Base-by-base conservation (phyloP, 2,329 filamentous ascomycete genomes). In the Sporothrix phasma region DNA sequence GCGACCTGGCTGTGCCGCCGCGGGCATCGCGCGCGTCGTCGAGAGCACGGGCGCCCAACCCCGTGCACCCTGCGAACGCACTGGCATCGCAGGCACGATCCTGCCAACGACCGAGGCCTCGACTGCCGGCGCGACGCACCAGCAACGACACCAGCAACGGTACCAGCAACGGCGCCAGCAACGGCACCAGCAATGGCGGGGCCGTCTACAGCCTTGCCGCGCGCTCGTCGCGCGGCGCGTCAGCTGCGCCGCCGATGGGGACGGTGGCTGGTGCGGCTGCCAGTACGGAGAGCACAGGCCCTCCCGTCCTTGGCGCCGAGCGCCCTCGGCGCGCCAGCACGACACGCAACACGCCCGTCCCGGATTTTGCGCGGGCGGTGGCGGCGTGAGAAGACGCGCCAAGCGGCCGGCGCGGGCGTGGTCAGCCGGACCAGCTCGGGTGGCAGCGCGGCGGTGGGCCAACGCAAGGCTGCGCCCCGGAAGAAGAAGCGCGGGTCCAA, bases 321-420 rank as follows among this genome's bases (percentile, higher is more conserved):
- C 77, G 83, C 54, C 76, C 81, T 66, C 79, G 83, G 59, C 80
- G 83, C 64, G 72, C 82, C 64, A 85, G 82, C 70, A 84, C 82
- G 26, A 80, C 81, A 63, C 78, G 81, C 65, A 84, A 81, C 69
- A 85, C 83, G 1, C 83, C 83, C 11, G 81, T 76, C 8, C 81
- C 82, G 8, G 81, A 83, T 67, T 6, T 29, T 43, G 54, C 76
- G 76, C 75, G n/a, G 45, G 15, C 11, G 15, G 22, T 5, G 51
- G 19, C 3, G 26, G 62, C 37, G 26, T 37, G 24, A 79, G 76
- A 69, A 83, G 85, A 70, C 84, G 88, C 60, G 78, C 81, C 62
- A 90, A 88, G 76, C 79, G 86, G 64, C 88, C 88, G 53, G 88
- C 87, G 34, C 89, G 11, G 88, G 88, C 64, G 80, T 89, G 68